Conservation (phyloP, 345 rosid species). For the Lumnitzera racemosa region DNA sequence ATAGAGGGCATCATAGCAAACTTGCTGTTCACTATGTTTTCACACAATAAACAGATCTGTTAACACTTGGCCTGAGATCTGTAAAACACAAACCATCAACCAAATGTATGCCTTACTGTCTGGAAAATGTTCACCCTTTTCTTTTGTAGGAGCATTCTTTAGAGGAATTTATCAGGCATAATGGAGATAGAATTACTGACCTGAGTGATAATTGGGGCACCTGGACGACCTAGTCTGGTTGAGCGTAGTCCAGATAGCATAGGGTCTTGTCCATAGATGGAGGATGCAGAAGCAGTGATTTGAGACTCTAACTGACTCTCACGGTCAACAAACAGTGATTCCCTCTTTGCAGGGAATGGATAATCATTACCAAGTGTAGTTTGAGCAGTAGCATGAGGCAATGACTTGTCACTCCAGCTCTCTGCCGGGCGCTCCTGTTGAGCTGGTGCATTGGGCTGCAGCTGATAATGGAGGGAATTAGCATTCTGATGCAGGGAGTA, state of each 20-base stretch:
- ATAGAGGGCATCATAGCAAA: too few species aligned
- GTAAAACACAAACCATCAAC: too few species aligned
- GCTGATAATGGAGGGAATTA: not conserved
- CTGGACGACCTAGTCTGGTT: constrained; percentile 35
- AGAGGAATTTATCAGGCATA: not conserved
- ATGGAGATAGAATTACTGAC: constrained; percentile 16
- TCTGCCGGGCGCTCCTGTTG: constrained; percentile 54
- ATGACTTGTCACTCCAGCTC: constrained; percentile 35
- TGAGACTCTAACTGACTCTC: constrained; percentile 47
- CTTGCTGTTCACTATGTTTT: too few species aligned
- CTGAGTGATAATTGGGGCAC: constrained; percentile 60
- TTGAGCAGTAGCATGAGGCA: constrained; percentile 25
- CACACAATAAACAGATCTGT: too few species aligned
- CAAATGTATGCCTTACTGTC: too few species aligned
- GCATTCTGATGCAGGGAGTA: constrained; percentile 4
- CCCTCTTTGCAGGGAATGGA: constrained; percentile 44
- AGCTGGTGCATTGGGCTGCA: constrained; percentile 39
- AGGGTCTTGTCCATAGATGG: constrained; percentile 58
- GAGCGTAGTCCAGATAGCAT: constrained; percentile 37
- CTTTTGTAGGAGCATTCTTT: too few species aligned
- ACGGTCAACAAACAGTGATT: constrained; percentile 41
- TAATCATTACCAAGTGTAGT: constrained; percentile 29
- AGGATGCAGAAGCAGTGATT: constrained; percentile 37
- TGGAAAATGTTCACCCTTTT: too few species aligned
- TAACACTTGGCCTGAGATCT: too few species aligned